Evolutionary conservation across 2,329 filamentous ascomycete species (phyloP).

Genomic region (Pseudogymnoascus pannorum): DNA sequence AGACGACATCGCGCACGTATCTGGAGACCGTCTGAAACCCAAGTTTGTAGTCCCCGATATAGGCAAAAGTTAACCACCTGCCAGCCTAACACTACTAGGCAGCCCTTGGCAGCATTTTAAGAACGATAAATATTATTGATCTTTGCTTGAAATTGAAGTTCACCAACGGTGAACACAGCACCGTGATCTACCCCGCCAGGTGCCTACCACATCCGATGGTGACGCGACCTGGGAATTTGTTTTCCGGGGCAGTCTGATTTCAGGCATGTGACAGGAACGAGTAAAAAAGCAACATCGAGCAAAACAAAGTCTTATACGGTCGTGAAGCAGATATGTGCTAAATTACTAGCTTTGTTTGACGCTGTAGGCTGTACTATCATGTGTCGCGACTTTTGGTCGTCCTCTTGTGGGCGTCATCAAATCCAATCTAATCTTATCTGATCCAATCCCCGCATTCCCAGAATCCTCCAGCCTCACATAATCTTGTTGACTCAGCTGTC

Average conservation of each 20-base stretch:
- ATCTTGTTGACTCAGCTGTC: background rate
- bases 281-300: too few relatives aligned
- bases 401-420: background rate
- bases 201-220: background rate
- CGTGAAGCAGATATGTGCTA: background rate
- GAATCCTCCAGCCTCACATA: background rate
- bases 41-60: background rate
- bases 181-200: background rate
- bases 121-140: background rate
- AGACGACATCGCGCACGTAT: slow-evolving; percentile 34
- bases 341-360: background rate
- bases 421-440: background rate
- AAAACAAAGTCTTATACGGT: background rate
- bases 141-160: background rate
- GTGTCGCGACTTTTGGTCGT: background rate
- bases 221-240: background rate
- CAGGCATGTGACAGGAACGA: background rate
- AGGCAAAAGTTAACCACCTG: background rate
- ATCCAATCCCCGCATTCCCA: background rate
- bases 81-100: background rate
- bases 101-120: background rate
- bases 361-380: background rate
- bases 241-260: background rate
- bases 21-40: background rate
- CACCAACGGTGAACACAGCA: background rate